Percentiles rank a stretch among this genome's conserved stretches.
Conservation (phyloP, 2,329 filamentous ascomycete species). For the Aureobasidium sp. region DNA sequence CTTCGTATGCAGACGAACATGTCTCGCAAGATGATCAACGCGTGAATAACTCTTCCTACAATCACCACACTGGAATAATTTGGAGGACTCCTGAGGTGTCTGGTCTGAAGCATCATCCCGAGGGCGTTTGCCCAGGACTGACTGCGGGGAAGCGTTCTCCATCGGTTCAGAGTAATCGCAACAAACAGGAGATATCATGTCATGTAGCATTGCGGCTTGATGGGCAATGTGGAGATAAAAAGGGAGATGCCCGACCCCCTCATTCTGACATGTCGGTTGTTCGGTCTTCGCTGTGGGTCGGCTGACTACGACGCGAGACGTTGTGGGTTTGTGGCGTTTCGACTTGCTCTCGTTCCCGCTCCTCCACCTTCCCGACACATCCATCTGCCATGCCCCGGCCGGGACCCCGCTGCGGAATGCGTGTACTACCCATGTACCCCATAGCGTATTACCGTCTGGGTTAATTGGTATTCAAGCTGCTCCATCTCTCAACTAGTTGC, state of each 20-base stretch:
- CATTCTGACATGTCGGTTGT: background rate
- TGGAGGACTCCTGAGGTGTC: constrained; percentile 10
- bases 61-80: constrained; percentile 44
- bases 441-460: background rate
- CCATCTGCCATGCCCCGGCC: background rate
- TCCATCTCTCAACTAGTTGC: background rate
- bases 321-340: background rate
- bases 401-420: background rate
- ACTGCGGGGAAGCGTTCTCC: constrained; percentile 14
- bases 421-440: background rate
- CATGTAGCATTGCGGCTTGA: constrained; percentile 1
- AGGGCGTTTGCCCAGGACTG: constrained; percentile 16
- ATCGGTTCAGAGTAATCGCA: constrained; percentile 3
- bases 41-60: constrained; percentile 47
- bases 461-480: background rate
- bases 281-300: background rate
- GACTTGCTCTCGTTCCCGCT: background rate
- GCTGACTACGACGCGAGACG: background rate
- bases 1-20: constrained; percentile 42
- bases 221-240: constrained; percentile 16
- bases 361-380: background rate
- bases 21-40: constrained; percentile 45
- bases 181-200: constrained; percentile 10
- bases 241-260: background rate
- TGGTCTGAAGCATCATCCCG: constrained; percentile 12